Evolutionary conservation across 805 yeast genomes (phyloP).

Genomic region (Candida ulmi): DNA sequence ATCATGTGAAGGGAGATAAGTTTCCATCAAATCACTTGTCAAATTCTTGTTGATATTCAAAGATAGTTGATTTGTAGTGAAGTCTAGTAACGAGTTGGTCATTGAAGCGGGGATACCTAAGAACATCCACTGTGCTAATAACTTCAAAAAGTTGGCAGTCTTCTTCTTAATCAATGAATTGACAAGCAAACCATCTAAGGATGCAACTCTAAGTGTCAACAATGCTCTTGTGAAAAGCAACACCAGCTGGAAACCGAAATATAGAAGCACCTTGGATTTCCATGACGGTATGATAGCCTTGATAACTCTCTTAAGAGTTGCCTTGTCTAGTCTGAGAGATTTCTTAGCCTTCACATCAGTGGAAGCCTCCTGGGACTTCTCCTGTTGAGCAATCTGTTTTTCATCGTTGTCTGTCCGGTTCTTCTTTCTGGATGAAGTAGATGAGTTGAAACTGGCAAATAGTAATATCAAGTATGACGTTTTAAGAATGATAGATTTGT

Average conservation of each 20-base stretch:
- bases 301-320: slow-evolving; percentile 9
- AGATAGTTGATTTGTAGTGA: slow-evolving; percentile 53
- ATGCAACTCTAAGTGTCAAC: slow-evolving; percentile 76
- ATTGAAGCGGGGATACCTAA: slow-evolving; percentile 84
- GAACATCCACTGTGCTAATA: slow-evolving; percentile 71
- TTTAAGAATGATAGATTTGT: slow-evolving; percentile 21
- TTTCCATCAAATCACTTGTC: slow-evolving; percentile 57
- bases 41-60: slow-evolving; percentile 57
- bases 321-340: too few species aligned
- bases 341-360: too few species aligned
- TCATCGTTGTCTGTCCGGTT: background rate
- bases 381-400: background rate
- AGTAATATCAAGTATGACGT: slow-evolving; percentile 21
- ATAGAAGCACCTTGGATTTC: slow-evolving; percentile 20
- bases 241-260: slow-evolving; percentile 19
- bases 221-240: slow-evolving; percentile 64
- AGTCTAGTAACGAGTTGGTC: slow-evolving; percentile 64
- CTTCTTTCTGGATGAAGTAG: slow-evolving; percentile 1
- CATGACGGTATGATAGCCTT: slow-evolving; percentile 18
- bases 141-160: slow-evolving; percentile 56
- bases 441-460: slow-evolving; percentile 20
- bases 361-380: background rate
- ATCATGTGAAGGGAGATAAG: slow-evolving; percentile 58
- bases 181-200: slow-evolving; percentile 79
- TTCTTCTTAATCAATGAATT: slow-evolving; percentile 72